phyloP scores from a whole-genome alignment of 139 green algal species.

The Asterochloris erici region DNA sequence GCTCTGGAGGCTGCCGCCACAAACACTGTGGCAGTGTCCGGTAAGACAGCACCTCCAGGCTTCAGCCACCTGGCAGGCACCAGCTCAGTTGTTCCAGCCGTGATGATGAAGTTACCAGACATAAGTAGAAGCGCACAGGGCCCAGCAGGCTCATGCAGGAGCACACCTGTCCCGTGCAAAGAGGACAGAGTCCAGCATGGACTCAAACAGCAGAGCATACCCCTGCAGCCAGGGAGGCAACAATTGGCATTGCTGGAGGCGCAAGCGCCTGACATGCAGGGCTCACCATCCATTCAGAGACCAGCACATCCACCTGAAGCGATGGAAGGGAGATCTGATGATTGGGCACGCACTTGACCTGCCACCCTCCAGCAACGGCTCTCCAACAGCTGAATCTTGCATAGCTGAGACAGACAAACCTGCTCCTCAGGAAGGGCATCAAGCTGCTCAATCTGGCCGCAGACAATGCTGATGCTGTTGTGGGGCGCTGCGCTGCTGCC shows the following conservation, averaged over 20 bases:
- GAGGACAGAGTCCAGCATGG: constrained; percentile 90
- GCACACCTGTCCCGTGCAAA: constrained; percentile 44
- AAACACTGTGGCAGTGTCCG: constrained; percentile 75
- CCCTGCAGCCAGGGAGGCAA: constrained; percentile 34
- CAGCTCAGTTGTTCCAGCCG: not conserved
- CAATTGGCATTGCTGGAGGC: too few relatives aligned
- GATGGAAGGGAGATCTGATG: not conserved
- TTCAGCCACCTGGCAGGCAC: constrained; percentile 59
- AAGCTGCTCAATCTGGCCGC: constrained; percentile 67
- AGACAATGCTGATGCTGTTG: constrained; percentile 52
- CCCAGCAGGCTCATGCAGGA: not conserved
- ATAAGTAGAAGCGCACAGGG: not conserved
- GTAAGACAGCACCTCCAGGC: constrained; percentile 87
- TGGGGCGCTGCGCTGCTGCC: too few relatives aligned
- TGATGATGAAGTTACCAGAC: not conserved
- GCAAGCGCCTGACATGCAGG: too few relatives aligned
- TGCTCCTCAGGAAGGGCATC: constrained; percentile 41
- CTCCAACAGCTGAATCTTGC: too few relatives aligned
- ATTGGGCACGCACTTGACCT: not conserved
- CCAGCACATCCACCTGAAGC: constrained; percentile 78
- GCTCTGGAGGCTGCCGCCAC: constrained; percentile 56
- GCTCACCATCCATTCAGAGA: constrained; percentile 92
- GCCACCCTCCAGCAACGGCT: too few relatives aligned
- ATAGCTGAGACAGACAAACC: constrained; percentile 26
- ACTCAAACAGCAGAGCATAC: constrained; percentile 96